These are phyloP conservation scores for Lipomyces starkeyi DNA, from an alignment of 805 yeast species.

Conservation along the genomic window DNA sequence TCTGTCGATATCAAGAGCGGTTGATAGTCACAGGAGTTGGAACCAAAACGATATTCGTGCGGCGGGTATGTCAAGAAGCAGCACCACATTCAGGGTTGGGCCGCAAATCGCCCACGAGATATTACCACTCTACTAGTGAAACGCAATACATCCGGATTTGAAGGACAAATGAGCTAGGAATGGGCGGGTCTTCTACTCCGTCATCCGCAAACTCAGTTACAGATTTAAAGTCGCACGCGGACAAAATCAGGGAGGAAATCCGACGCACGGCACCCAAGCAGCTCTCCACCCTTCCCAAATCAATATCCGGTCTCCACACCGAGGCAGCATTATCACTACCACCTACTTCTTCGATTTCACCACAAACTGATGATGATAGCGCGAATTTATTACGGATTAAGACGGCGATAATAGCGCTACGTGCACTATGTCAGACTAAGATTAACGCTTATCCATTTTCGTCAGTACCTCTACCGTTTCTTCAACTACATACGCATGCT, in stretches of 20 bases:
- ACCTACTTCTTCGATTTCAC: not conserved
- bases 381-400: not conserved
- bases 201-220: not conserved
- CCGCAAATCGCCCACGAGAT: not conserved
- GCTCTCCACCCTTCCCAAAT: not conserved
- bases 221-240: not conserved
- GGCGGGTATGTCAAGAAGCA: not conserved
- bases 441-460: conserved; percentile 22
- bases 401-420: conserved; percentile 10
- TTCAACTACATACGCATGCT: conserved; percentile 13
- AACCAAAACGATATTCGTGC: not conserved
- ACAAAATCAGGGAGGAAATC: not conserved
- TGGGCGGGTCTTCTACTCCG: not conserved
- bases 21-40: not conserved
- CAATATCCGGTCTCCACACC: not conserved
- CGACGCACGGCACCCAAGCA: not conserved
- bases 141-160: not conserved
- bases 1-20: not conserved
- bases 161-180: not conserved
- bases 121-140: not conserved
- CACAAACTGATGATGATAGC: not conserved
- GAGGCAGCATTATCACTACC: conserved; percentile 1
- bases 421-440: conserved; percentile 11
- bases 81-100: not conserved
- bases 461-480: conserved; percentile 18